Conservation (phyloP, 805 yeast genomes). For the Candida ovalis region DNA sequence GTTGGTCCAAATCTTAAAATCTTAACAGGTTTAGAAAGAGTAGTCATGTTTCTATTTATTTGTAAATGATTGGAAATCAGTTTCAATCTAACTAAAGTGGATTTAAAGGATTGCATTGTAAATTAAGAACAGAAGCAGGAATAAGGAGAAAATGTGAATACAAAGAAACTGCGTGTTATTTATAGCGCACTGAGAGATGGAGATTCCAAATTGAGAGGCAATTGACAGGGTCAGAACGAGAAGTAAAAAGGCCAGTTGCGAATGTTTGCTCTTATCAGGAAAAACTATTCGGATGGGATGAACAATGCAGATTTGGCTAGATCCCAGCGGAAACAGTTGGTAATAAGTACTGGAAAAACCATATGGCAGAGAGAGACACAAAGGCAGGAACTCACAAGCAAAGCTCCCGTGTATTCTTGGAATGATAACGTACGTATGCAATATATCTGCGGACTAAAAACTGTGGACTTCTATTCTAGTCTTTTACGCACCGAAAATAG, state of each 20-base stretch:
- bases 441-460: too few relatives aligned
- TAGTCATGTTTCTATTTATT: conserved; percentile 17
- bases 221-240: too few relatives aligned
- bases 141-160: not conserved
- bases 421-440: too few relatives aligned
- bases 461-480: too few relatives aligned
- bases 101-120: not conserved
- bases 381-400: too few relatives aligned
- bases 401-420: too few relatives aligned
- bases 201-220: too few relatives aligned
- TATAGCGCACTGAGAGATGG: not conserved
- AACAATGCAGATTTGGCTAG: not conserved
- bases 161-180: too few relatives aligned
- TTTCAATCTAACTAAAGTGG: not conserved
- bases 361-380: too few relatives aligned
- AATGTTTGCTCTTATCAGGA: not conserved
- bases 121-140: not conserved
- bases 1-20: conserved; percentile 65
- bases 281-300: not conserved
- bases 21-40: conserved; percentile 41
- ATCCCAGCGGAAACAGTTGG: too few relatives aligned
- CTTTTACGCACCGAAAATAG: too few relatives aligned
- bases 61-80: not conserved
- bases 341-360: not conserved
- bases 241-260: too few relatives aligned